Evolutionary conservation across 2,329 filamentous ascomycete species (phyloP).

Genomic region (Talaromyces amestolkiae): DNA sequence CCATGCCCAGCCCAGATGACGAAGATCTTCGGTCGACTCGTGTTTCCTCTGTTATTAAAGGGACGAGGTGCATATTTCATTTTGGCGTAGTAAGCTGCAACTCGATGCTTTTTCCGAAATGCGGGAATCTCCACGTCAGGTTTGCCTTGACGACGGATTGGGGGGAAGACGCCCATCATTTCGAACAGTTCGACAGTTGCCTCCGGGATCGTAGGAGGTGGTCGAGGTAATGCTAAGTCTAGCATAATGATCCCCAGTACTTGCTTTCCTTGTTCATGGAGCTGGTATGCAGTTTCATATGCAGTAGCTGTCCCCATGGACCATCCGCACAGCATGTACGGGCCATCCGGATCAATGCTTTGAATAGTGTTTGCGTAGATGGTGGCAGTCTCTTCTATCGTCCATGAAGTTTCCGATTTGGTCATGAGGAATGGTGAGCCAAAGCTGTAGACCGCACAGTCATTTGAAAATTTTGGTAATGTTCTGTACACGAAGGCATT

Average conservation of each 20-base stretch:
- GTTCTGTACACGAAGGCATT: slow-evolving; percentile 3
- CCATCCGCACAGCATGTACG: slow-evolving; percentile 2
- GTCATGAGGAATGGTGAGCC: slow-evolving; percentile 4
- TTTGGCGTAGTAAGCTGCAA: slow-evolving; percentile 1
- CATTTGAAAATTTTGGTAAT: slow-evolving; percentile 10
- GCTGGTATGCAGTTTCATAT: slow-evolving; percentile 6
- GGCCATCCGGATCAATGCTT: slow-evolving; percentile 1
- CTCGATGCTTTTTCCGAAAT: slow-evolving; percentile 1
- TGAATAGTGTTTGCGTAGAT: slow-evolving; percentile 5
- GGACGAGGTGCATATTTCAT: slow-evolving; percentile 4
- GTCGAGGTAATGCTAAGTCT: slow-evolving; percentile 3
- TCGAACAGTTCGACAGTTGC: slow-evolving; percentile 1
- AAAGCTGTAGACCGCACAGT: slow-evolving; percentile 2
- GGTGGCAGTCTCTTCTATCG: slow-evolving; percentile 5
- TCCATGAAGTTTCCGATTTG: slow-evolving; percentile 4
- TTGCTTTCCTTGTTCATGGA: neutral
- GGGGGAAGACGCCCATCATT: slow-evolving; percentile 1
- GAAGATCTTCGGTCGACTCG: neutral
- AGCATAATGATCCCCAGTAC: slow-evolving; percentile 4
- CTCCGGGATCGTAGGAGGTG: slow-evolving; percentile 5
- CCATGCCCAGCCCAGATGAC: slow-evolving; percentile 5
- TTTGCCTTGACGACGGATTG: neutral
- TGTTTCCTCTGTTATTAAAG: neutral
- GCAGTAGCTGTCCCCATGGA: slow-evolving; percentile 5
- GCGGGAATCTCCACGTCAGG: slow-evolving; percentile 1